Percentiles rank a stretch among this genome's conserved stretches.
Conservation (phyloP, 2,329 filamentous ascomycete species). For the Cytospora mali region DNA sequence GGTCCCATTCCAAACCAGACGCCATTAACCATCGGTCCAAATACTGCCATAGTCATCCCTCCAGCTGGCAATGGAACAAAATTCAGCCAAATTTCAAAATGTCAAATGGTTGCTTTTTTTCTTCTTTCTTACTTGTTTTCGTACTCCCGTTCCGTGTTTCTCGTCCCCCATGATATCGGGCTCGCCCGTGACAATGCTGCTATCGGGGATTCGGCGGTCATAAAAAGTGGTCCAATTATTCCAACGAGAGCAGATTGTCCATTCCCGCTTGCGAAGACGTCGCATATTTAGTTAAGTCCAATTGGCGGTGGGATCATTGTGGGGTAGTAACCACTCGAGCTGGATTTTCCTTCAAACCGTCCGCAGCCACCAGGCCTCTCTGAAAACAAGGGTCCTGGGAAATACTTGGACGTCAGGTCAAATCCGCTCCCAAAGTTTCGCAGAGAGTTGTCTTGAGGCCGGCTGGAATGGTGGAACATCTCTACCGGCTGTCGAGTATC, state of each 20-base stretch:
- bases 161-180: background rate
- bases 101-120: background rate
- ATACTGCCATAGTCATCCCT: constrained; percentile 14
- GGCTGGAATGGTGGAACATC: constrained; percentile 46
- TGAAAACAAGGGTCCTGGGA: constrained; percentile 45
- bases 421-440: constrained; percentile 38
- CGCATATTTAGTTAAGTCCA: constrained; percentile 42
- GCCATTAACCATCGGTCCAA: constrained; percentile 26
- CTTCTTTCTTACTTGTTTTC: background rate
- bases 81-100: background rate
- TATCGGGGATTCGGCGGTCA: background rate
- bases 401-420: constrained; percentile 45
- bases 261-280: too few species aligned
- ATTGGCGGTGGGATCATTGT: constrained; percentile 46
- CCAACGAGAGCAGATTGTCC: background rate
- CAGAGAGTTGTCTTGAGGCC: constrained; percentile 38
- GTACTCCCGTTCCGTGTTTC: background rate
- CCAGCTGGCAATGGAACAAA: background rate
- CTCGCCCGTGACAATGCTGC: background rate
- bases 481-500: constrained; percentile 51
- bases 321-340: constrained; percentile 57
- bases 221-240: background rate
- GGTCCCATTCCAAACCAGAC: constrained; percentile 24
- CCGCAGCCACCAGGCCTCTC: constrained; percentile 44
- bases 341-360: constrained; percentile 56